Evolutionary conservation across 805 yeast genomes (phyloP).

Genomic region (Saccharomycopsis fibuligera): DNA sequence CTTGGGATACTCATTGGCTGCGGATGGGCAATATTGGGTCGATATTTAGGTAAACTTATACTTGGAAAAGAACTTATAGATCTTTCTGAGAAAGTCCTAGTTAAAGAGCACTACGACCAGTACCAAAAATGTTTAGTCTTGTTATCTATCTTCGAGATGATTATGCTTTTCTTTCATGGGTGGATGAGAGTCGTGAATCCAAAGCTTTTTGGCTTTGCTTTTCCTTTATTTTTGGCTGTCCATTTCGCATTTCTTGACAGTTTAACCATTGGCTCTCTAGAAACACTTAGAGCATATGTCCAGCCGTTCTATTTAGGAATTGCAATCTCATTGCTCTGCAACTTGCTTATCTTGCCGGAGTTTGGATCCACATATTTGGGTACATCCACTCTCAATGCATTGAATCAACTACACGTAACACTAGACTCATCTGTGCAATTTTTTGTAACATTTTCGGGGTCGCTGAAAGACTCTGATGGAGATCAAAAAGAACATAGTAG

Average conservation of each 20-base stretch:
- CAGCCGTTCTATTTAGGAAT: constrained; percentile 42
- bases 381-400: constrained; percentile 33
- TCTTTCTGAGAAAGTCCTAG: constrained; percentile 29
- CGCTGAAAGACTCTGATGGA: constrained; percentile 15
- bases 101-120: constrained; percentile 26
- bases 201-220: constrained; percentile 40
- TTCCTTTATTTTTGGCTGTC: constrained; percentile 42
- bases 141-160: constrained; percentile 37
- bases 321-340: constrained; percentile 38
- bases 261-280: constrained; percentile 28
- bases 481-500: no score
- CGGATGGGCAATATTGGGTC: constrained; percentile 36
- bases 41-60: constrained; percentile 36
- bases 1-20: constrained; percentile 38
- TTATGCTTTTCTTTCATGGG: constrained; percentile 44
- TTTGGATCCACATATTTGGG: constrained; percentile 47
- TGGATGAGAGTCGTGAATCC: constrained; percentile 43
- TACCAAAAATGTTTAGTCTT: constrained; percentile 37
- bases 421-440: constrained; percentile 34
- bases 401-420: constrained; percentile 36
- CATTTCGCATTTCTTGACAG: constrained; percentile 42
- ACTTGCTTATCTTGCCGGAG: constrained; percentile 42
- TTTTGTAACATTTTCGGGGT: constrained; percentile 27
- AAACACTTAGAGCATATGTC: constrained; percentile 32
- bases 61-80: constrained; percentile 27